These are phyloP conservation scores for Parathielavia appendiculata DNA, from an alignment of 495 filamentous ascomycete species.

Conservation along the genomic window DNA sequence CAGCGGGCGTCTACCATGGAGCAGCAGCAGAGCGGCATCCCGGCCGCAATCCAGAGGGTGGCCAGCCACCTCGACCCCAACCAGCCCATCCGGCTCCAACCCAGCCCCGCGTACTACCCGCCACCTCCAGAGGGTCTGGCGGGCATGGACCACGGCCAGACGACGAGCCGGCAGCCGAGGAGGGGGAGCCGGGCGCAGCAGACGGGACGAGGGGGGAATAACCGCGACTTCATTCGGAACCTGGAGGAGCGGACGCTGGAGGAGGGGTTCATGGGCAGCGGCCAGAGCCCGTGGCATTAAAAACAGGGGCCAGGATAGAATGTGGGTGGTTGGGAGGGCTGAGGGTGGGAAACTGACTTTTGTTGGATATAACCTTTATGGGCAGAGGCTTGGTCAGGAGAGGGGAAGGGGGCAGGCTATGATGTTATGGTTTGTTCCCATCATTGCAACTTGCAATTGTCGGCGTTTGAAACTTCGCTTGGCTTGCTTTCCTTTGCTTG, in stretches of 20 bases:
- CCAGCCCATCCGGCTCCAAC: constrained; percentile 88
- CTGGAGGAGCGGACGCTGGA: constrained; percentile 90
- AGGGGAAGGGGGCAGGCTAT: too few species aligned
- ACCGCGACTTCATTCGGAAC: constrained; percentile 86
- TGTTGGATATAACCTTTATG: not conserved
- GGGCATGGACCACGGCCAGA: constrained; percentile 37
- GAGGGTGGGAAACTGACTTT: not conserved
- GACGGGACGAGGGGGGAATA: constrained; percentile 45
- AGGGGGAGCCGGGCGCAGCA: constrained; percentile 69
- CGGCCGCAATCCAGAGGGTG: constrained; percentile 88
- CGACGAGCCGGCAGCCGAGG: constrained; percentile 62
- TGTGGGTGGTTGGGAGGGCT: not conserved
- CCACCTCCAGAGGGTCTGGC: constrained; percentile 82
- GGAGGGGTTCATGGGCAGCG: constrained; percentile 60
- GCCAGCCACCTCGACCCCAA: constrained; percentile 94
- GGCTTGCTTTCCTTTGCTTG: too few species aligned
- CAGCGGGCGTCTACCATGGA: constrained; percentile 96
- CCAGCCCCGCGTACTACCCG: constrained; percentile 95
- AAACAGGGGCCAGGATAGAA: too few species aligned
- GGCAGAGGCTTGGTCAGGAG: too few species aligned
- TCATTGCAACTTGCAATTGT: too few species aligned
- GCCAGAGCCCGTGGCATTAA: constrained; percentile 51
- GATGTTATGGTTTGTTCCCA: too few species aligned
- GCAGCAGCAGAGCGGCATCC: constrained; percentile 85
- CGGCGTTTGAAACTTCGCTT: too few species aligned